phyloP scores from a whole-genome alignment of 75 land plant species.

The Sequoiadendron giganteum region DNA sequence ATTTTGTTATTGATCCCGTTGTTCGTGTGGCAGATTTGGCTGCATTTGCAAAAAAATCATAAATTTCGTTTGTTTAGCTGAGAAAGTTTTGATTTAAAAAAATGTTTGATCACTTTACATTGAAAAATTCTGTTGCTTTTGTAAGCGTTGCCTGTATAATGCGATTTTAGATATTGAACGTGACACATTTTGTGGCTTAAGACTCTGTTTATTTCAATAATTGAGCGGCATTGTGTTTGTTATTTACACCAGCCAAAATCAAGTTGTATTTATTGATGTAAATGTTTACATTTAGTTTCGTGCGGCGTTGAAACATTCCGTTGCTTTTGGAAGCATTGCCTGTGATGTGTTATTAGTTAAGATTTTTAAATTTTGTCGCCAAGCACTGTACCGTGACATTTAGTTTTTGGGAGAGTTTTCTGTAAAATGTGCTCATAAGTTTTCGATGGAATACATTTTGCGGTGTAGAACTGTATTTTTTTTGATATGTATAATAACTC shows the following conservation, averaged over 20 bases:
- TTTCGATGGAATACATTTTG: too few relatives aligned
- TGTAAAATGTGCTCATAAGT: too few relatives aligned
- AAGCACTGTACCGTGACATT: neutral
- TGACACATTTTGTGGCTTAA: neutral
- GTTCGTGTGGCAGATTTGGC: neutral
- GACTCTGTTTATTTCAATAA: neutral
- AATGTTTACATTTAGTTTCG: neutral
- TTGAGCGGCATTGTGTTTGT: neutral
- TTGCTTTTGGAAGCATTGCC: neutral
- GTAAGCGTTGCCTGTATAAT: neutral
- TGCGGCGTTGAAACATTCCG: neutral
- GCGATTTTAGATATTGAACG: neutral
- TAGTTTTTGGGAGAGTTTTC: too few relatives aligned
- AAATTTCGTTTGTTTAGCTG: neutral
- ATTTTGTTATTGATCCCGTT: slow-evolving; percentile 7
- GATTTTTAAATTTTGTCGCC: neutral
- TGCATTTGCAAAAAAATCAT: neutral
- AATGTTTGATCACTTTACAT: neutral
- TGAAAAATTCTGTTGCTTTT: neutral
- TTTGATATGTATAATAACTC: too few relatives aligned
- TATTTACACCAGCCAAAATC: neutral
- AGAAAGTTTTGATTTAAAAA: neutral
- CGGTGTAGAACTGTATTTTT: too few relatives aligned
- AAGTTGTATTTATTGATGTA: neutral
- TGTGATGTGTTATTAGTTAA: neutral